Conservation (phyloP, 2,329 filamentous ascomycete species). For the Xylariaceae sp. region DNA sequence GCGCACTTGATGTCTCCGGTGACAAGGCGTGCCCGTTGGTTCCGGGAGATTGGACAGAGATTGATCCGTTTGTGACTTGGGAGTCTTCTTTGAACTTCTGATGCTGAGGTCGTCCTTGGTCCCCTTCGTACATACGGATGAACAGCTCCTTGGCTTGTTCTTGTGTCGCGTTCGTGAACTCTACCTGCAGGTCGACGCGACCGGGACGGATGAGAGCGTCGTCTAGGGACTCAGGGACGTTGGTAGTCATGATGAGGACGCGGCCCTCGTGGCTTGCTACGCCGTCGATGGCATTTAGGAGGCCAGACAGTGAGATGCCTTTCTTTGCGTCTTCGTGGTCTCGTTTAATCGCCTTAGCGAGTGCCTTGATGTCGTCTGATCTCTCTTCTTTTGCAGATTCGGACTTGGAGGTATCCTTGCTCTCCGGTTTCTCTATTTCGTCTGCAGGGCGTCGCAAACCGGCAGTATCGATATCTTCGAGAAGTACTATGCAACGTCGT, state of each 20-base stretch:
- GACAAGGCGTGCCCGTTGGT: slow-evolving; percentile 7
- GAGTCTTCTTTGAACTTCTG: neutral
- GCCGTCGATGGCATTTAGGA: slow-evolving; percentile 81
- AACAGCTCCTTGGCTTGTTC: slow-evolving; percentile 56
- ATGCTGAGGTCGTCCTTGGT: slow-evolving; percentile 23
- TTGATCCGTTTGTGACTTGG: slow-evolving; percentile 5
- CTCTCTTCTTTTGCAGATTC: slow-evolving; percentile 7
- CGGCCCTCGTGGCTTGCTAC: slow-evolving; percentile 75
- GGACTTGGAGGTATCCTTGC: slow-evolving; percentile 9
- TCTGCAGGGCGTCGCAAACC: slow-evolving; percentile 47
- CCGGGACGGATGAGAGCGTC: slow-evolving; percentile 70
- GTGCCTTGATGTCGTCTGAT: slow-evolving; percentile 36
- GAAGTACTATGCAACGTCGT: slow-evolving; percentile 58
- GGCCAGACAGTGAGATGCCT: slow-evolving; percentile 70
- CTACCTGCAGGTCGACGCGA: slow-evolving; percentile 66
- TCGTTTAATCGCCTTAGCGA: slow-evolving; percentile 42
- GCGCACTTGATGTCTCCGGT: slow-evolving; percentile 12
- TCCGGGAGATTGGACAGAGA: neutral
- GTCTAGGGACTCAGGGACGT: slow-evolving; percentile 69
- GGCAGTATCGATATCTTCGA: slow-evolving; percentile 68
- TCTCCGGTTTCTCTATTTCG: slow-evolving; percentile 18
- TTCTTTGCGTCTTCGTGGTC: slow-evolving; percentile 37
- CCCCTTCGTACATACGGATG: slow-evolving; percentile 55
- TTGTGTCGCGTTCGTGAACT: slow-evolving; percentile 55
- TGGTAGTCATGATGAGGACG: slow-evolving; percentile 79